Evolutionary conservation across 352 stramenopile genomes (phyloP).

Genomic region (Phytophthora brassicae): DNA sequence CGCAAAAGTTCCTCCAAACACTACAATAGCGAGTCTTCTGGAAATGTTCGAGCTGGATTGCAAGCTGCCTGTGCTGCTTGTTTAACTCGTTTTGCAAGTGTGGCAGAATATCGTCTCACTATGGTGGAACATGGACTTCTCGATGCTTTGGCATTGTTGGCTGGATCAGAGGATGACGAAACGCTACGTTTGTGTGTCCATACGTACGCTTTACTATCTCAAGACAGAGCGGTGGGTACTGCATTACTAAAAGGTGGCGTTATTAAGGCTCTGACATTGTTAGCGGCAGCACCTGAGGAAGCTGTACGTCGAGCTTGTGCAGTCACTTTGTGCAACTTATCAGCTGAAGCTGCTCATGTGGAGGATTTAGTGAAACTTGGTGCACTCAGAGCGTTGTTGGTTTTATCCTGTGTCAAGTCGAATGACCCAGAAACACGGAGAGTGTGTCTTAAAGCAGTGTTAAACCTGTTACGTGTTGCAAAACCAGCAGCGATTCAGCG

Average conservation of each 20-base stretch:
- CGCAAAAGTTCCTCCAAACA: background rate
- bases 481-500: slow-evolving; percentile 45
- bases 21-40: background rate
- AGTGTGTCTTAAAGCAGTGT: slow-evolving; percentile 69
- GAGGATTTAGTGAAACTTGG: slow-evolving; percentile 87
- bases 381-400: slow-evolving; percentile 87
- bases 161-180: slow-evolving; percentile 49
- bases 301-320: slow-evolving; percentile 72
- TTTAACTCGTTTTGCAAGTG: slow-evolving; percentile 64
- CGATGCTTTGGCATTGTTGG: slow-evolving; percentile 50
- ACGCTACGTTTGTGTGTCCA: slow-evolving; percentile 65
- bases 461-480: slow-evolving; percentile 60
- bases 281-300: slow-evolving; percentile 71
- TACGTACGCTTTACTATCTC: slow-evolving; percentile 64
- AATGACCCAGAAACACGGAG: slow-evolving; percentile 75
- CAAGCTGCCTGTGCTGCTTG: slow-evolving; percentile 60
- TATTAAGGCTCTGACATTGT: slow-evolving; percentile 68
- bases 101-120: slow-evolving; percentile 49
- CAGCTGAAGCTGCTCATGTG: slow-evolving; percentile 87
- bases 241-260: slow-evolving; percentile 59
- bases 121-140: slow-evolving; percentile 61
- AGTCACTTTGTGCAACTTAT: slow-evolving; percentile 93
- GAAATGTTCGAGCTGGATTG: slow-evolving; percentile 16
- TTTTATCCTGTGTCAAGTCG: slow-evolving; percentile 81
- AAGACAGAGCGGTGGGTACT: slow-evolving; percentile 45